Percentiles rank a stretch among this genome's conserved stretches.
phyloP scores from a whole-genome alignment of 768 basidiomycete species.

The Hydnomerulius pinastri region DNA sequence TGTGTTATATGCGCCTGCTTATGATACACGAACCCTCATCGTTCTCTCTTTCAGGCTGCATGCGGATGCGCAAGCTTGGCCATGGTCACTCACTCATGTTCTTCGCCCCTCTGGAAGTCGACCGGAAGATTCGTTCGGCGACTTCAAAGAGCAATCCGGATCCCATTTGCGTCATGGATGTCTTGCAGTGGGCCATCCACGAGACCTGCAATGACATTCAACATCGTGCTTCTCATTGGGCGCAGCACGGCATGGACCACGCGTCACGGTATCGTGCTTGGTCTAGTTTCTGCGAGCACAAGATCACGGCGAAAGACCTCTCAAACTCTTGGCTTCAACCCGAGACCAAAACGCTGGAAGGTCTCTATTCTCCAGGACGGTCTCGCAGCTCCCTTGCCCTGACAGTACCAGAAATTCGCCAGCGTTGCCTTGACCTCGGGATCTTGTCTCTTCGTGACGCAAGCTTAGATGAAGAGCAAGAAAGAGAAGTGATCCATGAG shows the following conservation, averaged over 20 bases:
- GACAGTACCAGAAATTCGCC: slow-evolving; percentile 9
- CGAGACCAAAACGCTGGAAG: slow-evolving; percentile 40
- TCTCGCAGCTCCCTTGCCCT: not conserved
- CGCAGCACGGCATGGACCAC: slow-evolving; percentile 36
- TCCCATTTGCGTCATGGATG: slow-evolving; percentile 25
- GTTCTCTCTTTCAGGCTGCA: slow-evolving; percentile 40
- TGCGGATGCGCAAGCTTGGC: slow-evolving; percentile 55
- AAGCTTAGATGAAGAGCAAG: slow-evolving; percentile 49
- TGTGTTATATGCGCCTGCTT: slow-evolving; percentile 3
- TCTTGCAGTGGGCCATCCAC: slow-evolving; percentile 46
- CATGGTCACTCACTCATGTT: slow-evolving; percentile 49
- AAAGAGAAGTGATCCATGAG: slow-evolving; percentile 49
- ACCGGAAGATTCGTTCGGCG: slow-evolving; percentile 35
- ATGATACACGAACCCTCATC: not conserved
- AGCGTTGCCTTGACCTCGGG: slow-evolving; percentile 19
- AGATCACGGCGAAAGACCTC: not conserved
- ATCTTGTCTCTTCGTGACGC: slow-evolving; percentile 14
- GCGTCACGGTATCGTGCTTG: slow-evolving; percentile 16
- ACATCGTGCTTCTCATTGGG: slow-evolving; percentile 44
- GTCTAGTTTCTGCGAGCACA: slow-evolving; percentile 7
- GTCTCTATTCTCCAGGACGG: slow-evolving; percentile 29
- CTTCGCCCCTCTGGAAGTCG: slow-evolving; percentile 45
- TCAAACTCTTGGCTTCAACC: slow-evolving; percentile 39
- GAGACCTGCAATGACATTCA: slow-evolving; percentile 47
- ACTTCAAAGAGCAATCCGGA: slow-evolving; percentile 8